Evolutionary conservation across 2,329 filamentous ascomycete species (phyloP).

Genomic region (Elsinoe necatrix): DNA sequence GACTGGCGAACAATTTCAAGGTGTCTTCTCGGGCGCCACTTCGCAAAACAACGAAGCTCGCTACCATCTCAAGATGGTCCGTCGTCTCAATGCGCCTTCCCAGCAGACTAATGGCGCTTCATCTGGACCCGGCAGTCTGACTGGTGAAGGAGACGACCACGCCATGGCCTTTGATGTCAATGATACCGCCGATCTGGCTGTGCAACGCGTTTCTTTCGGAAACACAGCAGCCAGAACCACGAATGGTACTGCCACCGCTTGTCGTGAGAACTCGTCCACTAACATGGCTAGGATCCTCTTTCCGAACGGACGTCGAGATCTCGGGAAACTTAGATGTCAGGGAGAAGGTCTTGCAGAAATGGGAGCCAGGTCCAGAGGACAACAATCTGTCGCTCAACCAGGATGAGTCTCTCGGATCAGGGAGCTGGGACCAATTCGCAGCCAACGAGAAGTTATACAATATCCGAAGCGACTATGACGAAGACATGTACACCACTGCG

Average conservation of each 20-base stretch:
- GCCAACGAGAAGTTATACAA: slow-evolving; percentile 83
- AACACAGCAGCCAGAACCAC: slow-evolving; percentile 44
- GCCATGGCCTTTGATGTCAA: slow-evolving; percentile 54
- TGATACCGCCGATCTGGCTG: slow-evolving; percentile 50
- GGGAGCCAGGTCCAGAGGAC: slow-evolving; percentile 61
- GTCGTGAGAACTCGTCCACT: background rate
- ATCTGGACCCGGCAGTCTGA: slow-evolving; percentile 35
- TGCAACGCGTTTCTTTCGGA: slow-evolving; percentile 45
- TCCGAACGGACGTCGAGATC: slow-evolving; percentile 84
- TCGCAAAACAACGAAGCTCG: slow-evolving; percentile 44
- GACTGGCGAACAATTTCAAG: slow-evolving; percentile 52
- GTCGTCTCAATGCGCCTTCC: slow-evolving; percentile 38
- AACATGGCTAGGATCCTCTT: slow-evolving; percentile 46
- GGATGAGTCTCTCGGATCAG: slow-evolving; percentile 43
- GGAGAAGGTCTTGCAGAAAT: slow-evolving; percentile 71
- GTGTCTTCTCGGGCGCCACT: slow-evolving; percentile 51
- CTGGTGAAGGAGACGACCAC: slow-evolving; percentile 41
- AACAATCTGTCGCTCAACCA: slow-evolving; percentile 54
- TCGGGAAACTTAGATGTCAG: slow-evolving; percentile 55
- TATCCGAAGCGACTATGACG: slow-evolving; percentile 81
- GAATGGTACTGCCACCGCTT: slow-evolving; percentile 44
- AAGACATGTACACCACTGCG: slow-evolving; percentile 85
- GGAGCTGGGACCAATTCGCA: slow-evolving; percentile 85
- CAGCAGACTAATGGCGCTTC: slow-evolving; percentile 39
- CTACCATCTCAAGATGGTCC: slow-evolving; percentile 59